Base-by-base conservation (phyloP, 2,329 filamentous ascomycete genomes). In the Fusarium dimerum region DNA sequence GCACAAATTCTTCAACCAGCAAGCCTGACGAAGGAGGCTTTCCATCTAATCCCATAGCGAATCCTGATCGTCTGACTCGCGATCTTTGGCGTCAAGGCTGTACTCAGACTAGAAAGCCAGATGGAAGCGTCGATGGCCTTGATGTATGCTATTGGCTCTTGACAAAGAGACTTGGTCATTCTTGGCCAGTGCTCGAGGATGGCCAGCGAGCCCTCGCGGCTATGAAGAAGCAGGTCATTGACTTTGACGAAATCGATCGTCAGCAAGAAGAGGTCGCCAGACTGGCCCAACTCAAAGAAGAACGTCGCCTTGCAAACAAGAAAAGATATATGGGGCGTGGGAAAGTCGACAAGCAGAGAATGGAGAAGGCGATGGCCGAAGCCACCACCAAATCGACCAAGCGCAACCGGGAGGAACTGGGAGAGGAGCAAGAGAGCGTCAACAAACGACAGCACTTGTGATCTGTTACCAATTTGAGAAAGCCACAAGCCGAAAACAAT, bases 131-230 rank as follows among this genome's bases (percentile, higher is more conserved):
- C 3, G 44, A 57, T 2, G 48, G 45, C 5, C 40, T 51, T 10
- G 61, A 66, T 10, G 58, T 66, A 38, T 52, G 59, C 40, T 43
- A 45, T n/a, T 54, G 59, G 43, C 47, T 64, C 17, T 43, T 65
- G 56, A 59, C 60, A 4, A 54, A 56, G 45, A 62, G 63, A 9
- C 16, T 41, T 16, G 45, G 29, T 30, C 55, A 54, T 26, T 18
- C 49, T 20, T 64, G 62, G 61, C 48, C 56, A 6, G 38, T 48
- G 26, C 60, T 66, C 15, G 48, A 59, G 8, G 60, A 64, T 15
- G 55, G 52, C 2, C 30, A 51, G 7, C 48, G 40, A 30, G 54
- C 48, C 2, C 46, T 67, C 13, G 43, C 59, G 20, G 48, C 32
- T 11, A 62, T 67, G 60, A 40, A 55, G 18, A 60, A 52, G 17